Conservation (phyloP, 495 filamentous ascomycete genomes). For the Aspergillus kassunensis region DNA sequence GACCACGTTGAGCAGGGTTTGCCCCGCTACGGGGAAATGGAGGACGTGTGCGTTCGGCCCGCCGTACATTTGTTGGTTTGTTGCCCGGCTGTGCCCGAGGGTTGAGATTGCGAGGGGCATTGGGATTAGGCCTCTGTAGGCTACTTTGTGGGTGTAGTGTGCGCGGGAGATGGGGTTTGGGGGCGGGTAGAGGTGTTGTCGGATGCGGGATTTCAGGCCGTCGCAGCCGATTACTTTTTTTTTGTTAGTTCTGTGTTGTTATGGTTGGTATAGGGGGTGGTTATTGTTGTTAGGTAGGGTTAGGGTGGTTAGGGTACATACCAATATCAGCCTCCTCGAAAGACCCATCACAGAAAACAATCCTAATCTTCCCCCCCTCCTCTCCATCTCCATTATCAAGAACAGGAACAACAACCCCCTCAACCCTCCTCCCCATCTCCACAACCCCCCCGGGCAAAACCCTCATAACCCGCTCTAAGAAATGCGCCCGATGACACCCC, state of each 20-base stretch:
- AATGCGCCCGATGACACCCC: slow-evolving; percentile 52
- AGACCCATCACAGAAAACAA: slow-evolving; percentile 54
- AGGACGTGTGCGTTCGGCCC: slow-evolving; percentile 44
- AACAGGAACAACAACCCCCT: background rate
- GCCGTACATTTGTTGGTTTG: slow-evolving; percentile 40
- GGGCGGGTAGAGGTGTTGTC: slow-evolving; percentile 41
- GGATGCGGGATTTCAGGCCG: slow-evolving; percentile 52
- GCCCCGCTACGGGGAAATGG: slow-evolving; percentile 39
- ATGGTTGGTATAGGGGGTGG: too few species aligned
- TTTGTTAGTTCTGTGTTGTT: background rate
- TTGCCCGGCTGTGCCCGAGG: slow-evolving; percentile 38
- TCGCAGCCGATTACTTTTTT: slow-evolving; percentile 48
- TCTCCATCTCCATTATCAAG: background rate
- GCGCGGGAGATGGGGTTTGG: slow-evolving; percentile 37
- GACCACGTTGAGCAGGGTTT: slow-evolving; percentile 43
- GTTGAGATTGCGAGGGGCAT: slow-evolving; percentile 36
- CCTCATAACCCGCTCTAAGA: slow-evolving; percentile 53
- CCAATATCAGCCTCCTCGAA: slow-evolving; percentile 48
- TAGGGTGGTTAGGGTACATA: slow-evolving; percentile 11
- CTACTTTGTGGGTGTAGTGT: slow-evolving; percentile 48
- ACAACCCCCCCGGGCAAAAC: slow-evolving; percentile 45
- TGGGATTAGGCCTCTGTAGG: slow-evolving; percentile 51
- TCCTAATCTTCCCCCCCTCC: slow-evolving; percentile 29
- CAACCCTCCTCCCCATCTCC: slow-evolving; percentile 37
- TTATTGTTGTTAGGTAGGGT: too few species aligned